phyloP scores from a whole-genome alignment of 1,139 yeast species.

The Arxiozyma slooffiae region DNA sequence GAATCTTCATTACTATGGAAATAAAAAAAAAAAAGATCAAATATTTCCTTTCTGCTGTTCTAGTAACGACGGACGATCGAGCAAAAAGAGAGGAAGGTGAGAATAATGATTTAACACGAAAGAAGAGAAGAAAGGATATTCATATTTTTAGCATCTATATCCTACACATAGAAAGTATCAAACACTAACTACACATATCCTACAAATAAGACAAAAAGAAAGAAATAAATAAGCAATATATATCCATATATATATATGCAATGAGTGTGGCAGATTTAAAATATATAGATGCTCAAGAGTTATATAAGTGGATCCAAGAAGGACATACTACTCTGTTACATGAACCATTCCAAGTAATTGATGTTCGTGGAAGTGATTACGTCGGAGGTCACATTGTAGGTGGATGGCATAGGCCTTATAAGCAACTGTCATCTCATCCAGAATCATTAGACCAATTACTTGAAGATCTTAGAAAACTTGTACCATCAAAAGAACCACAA shows the following conservation, averaged over 20 bases:
- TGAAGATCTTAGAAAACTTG: constrained; percentile 38
- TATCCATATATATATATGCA: background rate
- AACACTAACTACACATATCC: too few relatives aligned
- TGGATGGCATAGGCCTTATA: constrained; percentile 24
- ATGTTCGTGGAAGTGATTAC: constrained; percentile 78
- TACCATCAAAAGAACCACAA: constrained; percentile 37
- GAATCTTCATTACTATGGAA: too few relatives aligned
- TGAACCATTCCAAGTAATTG: constrained; percentile 54
- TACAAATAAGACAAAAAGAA: too few relatives aligned
- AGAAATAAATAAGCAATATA: background rate
- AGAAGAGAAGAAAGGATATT: too few relatives aligned
- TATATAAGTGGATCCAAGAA: constrained; percentile 23
- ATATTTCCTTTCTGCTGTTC: too few relatives aligned
- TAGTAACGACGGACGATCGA: too few relatives aligned
- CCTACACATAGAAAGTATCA: background rate
- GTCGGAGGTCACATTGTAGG: constrained; percentile 40
- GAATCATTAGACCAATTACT: constrained; percentile 36
- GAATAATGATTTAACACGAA: too few relatives aligned
- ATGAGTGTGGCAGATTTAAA: constrained; percentile 7
- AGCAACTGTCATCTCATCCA: constrained; percentile 51
- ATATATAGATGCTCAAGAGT: constrained; percentile 23
- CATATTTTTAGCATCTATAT: background rate
- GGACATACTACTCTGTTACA: constrained; percentile 13
- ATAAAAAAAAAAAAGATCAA: too few relatives aligned
- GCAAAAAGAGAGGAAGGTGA: too few relatives aligned